A percentile compares a stretch with the other conserved stretches of the same genome.
Conservation (phyloP, 345 rosid species). For the Brassica juncea region DNA sequence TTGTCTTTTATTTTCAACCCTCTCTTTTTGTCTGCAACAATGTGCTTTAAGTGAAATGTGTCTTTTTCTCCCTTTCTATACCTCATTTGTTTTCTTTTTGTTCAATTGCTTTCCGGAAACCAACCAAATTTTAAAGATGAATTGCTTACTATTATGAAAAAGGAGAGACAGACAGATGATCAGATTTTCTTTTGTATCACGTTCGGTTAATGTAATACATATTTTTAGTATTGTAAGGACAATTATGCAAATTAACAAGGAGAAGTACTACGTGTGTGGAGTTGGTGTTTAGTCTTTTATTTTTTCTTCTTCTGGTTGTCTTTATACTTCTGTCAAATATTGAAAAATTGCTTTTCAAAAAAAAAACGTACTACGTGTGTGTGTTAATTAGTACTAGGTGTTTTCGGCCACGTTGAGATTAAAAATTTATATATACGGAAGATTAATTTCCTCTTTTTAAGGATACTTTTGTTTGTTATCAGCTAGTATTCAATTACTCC, state of each 20-base stretch:
- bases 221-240: background rate
- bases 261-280: no score
- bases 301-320: no score
- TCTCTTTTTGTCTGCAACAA: conserved; percentile 37
- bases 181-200: conserved; percentile 10
- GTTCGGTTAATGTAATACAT: background rate
- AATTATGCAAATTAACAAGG: no score
- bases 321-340: no score
- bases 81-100: conserved; percentile 27
- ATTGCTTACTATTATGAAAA: conserved; percentile 2
- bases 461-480: background rate
- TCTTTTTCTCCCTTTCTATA: conserved; percentile 45
- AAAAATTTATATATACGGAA: background rate
- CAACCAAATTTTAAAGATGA: conserved; percentile 28
- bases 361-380: background rate
- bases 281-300: no score
- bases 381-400: background rate
- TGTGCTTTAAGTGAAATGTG: conserved; percentile 42
- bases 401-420: background rate
- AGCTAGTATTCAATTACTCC: background rate
- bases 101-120: conserved; percentile 34
- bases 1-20: conserved; percentile 31
- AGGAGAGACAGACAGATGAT: background rate
- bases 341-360: no score
- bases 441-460: background rate